Conservation (phyloP, 495 filamentous ascomycete genomes). For the Neurospora sp. region DNA sequence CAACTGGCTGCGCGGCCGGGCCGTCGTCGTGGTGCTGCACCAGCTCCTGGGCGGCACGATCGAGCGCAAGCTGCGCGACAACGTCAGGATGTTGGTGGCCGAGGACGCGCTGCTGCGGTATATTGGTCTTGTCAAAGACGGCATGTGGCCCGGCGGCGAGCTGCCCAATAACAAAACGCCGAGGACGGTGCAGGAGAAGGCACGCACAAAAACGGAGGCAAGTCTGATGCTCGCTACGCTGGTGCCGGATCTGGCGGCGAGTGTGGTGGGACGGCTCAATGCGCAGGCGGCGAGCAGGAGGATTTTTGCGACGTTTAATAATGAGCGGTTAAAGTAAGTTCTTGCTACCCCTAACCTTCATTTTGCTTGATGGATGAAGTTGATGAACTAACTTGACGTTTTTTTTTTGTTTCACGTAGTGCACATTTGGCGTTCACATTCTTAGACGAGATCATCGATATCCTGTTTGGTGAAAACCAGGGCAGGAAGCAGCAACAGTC, state of each 20-base stretch:
- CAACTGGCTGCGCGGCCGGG: slow-evolving; percentile 88
- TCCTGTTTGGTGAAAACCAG: slow-evolving; percentile 50
- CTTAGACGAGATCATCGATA: slow-evolving; percentile 65
- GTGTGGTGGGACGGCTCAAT: slow-evolving; percentile 75
- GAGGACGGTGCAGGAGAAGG: slow-evolving; percentile 55
- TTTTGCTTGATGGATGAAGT: not conserved
- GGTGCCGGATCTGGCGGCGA: slow-evolving; percentile 71
- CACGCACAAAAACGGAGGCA: slow-evolving; percentile 62
- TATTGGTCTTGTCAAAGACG: slow-evolving; percentile 55
- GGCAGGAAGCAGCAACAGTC: not conserved
- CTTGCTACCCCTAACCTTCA: not conserved
- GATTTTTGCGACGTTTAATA: slow-evolving; percentile 76
- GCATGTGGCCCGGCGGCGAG: slow-evolving; percentile 71
- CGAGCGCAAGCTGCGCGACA: slow-evolving; percentile 85
- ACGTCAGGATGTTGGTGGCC: slow-evolving; percentile 53
- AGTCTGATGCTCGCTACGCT: slow-evolving; percentile 72
- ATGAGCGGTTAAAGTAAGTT: slow-evolving; percentile 57
- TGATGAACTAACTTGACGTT: slow-evolving; percentile 3
- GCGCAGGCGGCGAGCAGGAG: slow-evolving; percentile 73
- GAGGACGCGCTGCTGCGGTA: slow-evolving; percentile 75
- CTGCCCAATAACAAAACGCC: slow-evolving; percentile 38
- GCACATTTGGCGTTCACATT: slow-evolving; percentile 69
- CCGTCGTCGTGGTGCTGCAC: slow-evolving; percentile 89
- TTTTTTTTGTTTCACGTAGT: slow-evolving; percentile 27
- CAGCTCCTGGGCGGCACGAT: slow-evolving; percentile 81